Evolutionary conservation across 306 rosid species (phyloP).

Genomic region (Quercus engelmannii): DNA sequence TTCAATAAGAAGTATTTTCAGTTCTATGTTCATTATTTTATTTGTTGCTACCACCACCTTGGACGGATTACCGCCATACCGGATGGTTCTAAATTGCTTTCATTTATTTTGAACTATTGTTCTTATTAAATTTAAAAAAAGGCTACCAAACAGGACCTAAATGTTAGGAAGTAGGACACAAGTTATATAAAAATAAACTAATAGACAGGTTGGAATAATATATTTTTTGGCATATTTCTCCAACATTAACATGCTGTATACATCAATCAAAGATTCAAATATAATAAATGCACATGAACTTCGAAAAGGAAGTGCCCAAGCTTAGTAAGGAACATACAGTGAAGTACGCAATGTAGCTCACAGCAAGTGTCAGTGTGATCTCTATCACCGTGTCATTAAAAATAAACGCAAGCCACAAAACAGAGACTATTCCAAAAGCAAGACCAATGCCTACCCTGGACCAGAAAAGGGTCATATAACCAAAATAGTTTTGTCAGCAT

Average conservation of each 20-base stretch:
- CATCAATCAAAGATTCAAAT: neutral
- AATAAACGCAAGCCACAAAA: constrained; percentile 85
- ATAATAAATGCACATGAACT: neutral
- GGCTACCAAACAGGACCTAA: too few relatives aligned
- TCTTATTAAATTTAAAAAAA: too few relatives aligned
- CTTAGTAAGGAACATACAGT: constrained; percentile 60
- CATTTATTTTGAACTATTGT: too few relatives aligned
- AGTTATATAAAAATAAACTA: neutral
- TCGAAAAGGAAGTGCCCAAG: constrained; percentile 17
- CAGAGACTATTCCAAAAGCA: constrained; percentile 86
- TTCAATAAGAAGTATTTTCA: too few relatives aligned
- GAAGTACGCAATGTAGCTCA: constrained; percentile 86
- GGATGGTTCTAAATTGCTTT: too few relatives aligned
- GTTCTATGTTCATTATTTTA: too few relatives aligned
- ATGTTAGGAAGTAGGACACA: neutral
- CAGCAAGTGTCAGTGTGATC: constrained; percentile 81
- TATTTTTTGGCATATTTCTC: neutral
- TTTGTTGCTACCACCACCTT: too few relatives aligned
- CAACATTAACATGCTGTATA: neutral
- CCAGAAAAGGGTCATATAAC: constrained; percentile 26
- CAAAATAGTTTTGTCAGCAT: constrained; percentile 13
- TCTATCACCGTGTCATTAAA: constrained; percentile 95
- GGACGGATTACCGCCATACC: too few relatives aligned
- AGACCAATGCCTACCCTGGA: constrained; percentile 94
- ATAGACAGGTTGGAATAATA: neutral